Base-by-base conservation (phyloP, 2,329 filamentous ascomycete genomes). In the Aspergillus hortae region DNA sequence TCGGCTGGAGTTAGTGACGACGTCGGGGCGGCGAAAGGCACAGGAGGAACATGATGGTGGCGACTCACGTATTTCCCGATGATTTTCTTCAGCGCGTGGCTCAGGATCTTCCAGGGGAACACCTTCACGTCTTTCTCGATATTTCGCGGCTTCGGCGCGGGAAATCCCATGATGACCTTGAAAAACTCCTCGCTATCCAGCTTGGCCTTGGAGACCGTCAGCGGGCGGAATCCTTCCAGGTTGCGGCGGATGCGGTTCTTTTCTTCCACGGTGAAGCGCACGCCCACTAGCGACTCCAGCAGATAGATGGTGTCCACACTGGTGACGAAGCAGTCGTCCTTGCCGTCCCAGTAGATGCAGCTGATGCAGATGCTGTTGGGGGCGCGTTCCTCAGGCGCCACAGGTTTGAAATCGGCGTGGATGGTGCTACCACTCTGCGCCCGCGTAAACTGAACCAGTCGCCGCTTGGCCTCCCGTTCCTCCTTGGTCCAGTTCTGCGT, bases 81-180 rank as follows among this genome's bases (percentile, higher is more conserved):
- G 66, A 99, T 97, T 79, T 99, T 99, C 81, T 95, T 95, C 59
- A 99, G 80, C 0, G 94, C 92, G 54, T 85, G 82, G 45, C 84
- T 83, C 42, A 99, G 80, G 54, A 94, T 90, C 72, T 91, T 94
- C 94, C 94, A 99, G 4, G 91, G 88, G 67, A 97, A 99, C 11
- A 97, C 94, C 75, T 99, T 99, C 67, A 99, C 92, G 66, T 97
- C 92, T 76, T 99, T 99, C 77, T 97, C 94, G 59, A 99, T 99
- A 67, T 97, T 96, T 56, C 94, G 83, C 15, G 94, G 94, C 74
- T 97, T 97, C 2, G 94, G 94, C 55, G 88, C 89, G 11, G 91
- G 90, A 67, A 97, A 97, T 1, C 85, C 90, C 94, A 99, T 99
- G 74, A 99, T 97, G 63, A 96, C 82, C 76, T 96, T 96, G 84